Base-by-base conservation (phyloP, 331 rosid species). In the Cydonia oblonga region DNA sequence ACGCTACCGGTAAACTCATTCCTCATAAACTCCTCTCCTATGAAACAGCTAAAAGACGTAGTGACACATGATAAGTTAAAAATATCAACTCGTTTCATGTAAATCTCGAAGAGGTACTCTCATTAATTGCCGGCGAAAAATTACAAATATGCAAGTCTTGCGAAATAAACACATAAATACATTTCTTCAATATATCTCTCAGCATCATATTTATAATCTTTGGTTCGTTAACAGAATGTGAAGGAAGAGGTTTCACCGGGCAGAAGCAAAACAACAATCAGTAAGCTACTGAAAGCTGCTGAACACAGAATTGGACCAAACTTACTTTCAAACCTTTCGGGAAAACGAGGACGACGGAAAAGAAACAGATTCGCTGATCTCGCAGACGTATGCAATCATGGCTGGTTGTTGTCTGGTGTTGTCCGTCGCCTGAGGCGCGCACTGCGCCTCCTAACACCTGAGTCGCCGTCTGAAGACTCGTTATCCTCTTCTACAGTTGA, bases 401-500 rank as follows among this genome's bases (percentile, higher is more conserved):
- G 89, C 60, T 70, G 83, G 81, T 80, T 80, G 81, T 81, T 82
- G 38, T 92, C 98, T 8, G 98, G 97, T 26, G 89, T 75, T 51
- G 85, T 74, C 51, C 88, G 81, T 84, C 86, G 84, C 66, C 87
- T 74, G 42, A 84, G 70, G 13, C 83, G 81, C 12, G 35, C 79
- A 4, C 82, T 86, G 56, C 83, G 96, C 81, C 89, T 87, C 87
- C 85, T 78, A 66, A 79, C 74, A 52, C 84, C 88, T 15, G 96
- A 87, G 22, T 84, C 96, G 51, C 86, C 97, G 44, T 93, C 98
- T 3, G 98, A 91, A 22, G 96, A 84, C 26, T 89, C 96, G 7
- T 89, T 89, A 40, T 87, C 92, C 71, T 84, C 92, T 42, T 91
- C 97, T 74, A 90, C 80, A 12, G 92, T 71, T 64, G 96, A 84